Conservation (phyloP, 352 stramenopile genomes). For the Pythium biforme region DNA sequence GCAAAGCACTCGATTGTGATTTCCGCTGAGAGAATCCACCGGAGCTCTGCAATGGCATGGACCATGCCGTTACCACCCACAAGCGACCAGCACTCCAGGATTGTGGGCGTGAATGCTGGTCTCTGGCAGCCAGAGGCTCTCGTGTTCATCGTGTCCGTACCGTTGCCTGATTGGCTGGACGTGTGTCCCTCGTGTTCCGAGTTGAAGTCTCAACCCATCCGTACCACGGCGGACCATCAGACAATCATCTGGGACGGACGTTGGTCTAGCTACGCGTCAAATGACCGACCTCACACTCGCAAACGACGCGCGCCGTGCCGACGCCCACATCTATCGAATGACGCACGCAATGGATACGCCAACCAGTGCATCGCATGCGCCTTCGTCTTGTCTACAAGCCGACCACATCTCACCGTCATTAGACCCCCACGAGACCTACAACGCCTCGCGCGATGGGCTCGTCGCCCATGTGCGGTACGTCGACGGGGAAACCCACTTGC, state of each 20-base stretch:
- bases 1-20: too few species aligned
- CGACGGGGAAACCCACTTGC: slow-evolving; percentile 47
- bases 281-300: not conserved
- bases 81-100: too few species aligned
- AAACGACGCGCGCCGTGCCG: not conserved
- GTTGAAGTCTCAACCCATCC: slow-evolving; percentile 10
- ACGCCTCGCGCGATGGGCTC: too few species aligned
- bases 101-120: too few species aligned
- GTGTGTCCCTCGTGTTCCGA: slow-evolving; percentile 8
- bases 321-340: not conserved
- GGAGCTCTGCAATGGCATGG: too few species aligned
- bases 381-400: not conserved
- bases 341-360: not conserved
- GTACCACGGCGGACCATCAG: too few species aligned
- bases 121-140: too few species aligned
- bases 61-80: too few species aligned
- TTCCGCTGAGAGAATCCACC: too few species aligned
- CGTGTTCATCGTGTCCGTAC: too few species aligned
- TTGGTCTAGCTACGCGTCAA: too few species aligned
- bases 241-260: too few species aligned
- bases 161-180: not conserved
- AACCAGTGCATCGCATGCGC: slow-evolving; percentile 1
- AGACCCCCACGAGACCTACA: not conserved
- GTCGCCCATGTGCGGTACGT: slow-evolving; percentile 53
- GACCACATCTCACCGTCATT: not conserved